These are phyloP conservation scores for Pisolithus tinctorius DNA, from an alignment of 768 basidiomycete genomes.

Conservation along the genomic window DNA sequence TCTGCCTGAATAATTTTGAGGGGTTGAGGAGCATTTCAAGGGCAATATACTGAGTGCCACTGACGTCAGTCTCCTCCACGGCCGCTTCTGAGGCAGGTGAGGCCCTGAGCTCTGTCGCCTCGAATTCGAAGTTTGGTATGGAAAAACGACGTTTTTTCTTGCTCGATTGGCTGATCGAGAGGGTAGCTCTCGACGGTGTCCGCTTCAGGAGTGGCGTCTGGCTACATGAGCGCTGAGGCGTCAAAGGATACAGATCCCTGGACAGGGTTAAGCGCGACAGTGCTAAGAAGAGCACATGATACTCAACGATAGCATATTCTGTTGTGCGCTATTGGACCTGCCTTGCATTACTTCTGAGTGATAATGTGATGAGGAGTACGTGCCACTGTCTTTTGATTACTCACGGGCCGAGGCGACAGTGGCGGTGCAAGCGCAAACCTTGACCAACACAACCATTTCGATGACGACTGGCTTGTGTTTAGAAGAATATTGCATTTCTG, in stretches of 20 bases:
- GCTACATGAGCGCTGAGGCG: slow-evolving; percentile 18
- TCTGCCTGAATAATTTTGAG: slow-evolving; percentile 37
- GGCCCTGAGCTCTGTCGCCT: slow-evolving; percentile 23
- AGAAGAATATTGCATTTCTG: no score
- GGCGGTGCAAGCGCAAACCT: neutral
- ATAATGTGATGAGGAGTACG: no score
- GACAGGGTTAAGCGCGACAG: slow-evolving; percentile 11
- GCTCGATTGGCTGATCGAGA: slow-evolving; percentile 34
- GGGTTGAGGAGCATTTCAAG: slow-evolving; percentile 1
- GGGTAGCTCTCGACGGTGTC: slow-evolving; percentile 29
- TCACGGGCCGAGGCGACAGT: neutral
- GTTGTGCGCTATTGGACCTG: neutral
- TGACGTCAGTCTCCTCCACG: slow-evolving; percentile 24
- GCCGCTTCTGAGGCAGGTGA: slow-evolving; percentile 10
- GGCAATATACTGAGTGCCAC: slow-evolving; percentile 5
- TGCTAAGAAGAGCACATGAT: slow-evolving; percentile 2
- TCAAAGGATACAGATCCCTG: slow-evolving; percentile 21
- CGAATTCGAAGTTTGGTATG: slow-evolving; percentile 31
- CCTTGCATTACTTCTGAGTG: no score
- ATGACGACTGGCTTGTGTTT: no score
- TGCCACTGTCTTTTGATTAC: neutral
- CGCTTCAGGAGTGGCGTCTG: slow-evolving; percentile 29
- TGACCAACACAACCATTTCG: no score
- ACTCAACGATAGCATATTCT: slow-evolving; percentile 27
- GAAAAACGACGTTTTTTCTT: slow-evolving; percentile 39